Percentiles rank a stretch among this genome's conserved stretches.
Conservation (phyloP, 768 basidiomycete genomes). For the Lyophyllum semitale region DNA sequence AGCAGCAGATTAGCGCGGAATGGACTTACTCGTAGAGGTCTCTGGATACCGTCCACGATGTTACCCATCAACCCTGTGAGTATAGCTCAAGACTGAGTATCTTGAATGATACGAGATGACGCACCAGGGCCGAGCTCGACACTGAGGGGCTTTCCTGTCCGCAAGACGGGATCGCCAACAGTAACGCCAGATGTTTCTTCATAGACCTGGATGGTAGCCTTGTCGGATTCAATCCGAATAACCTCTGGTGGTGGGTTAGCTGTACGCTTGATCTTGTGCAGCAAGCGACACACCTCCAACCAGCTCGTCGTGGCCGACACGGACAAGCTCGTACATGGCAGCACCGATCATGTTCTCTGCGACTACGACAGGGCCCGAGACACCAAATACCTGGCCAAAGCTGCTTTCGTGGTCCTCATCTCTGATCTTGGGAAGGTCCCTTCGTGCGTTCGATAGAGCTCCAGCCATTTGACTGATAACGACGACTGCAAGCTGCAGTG, state of each 20-base stretch:
- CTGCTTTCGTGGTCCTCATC: constrained; percentile 90
- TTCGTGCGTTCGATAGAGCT: constrained; percentile 88
- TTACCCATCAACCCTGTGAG: constrained; percentile 93
- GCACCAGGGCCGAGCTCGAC: constrained; percentile 96
- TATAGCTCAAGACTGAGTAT: not conserved
- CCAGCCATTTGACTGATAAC: constrained; percentile 76
- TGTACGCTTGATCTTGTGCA: not conserved
- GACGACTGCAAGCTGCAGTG: not conserved
- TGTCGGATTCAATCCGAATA: constrained; percentile 97
- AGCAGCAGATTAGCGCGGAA: not conserved
- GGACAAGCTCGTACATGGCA: constrained; percentile 97
- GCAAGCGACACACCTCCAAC: constrained; percentile 75
- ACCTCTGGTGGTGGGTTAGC: constrained; percentile 67
- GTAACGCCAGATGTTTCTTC: constrained; percentile 99
- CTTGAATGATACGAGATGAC: constrained; percentile 18
- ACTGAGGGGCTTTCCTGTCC: constrained; percentile 96
- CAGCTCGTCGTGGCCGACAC: constrained; percentile 97
- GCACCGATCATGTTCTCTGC: constrained; percentile 95
- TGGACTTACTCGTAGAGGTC: constrained; percentile 76
- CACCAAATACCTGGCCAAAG: constrained; percentile 90
- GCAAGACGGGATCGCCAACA: constrained; percentile 95
- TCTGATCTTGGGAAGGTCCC: constrained; percentile 81
- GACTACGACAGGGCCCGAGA: constrained; percentile 98
- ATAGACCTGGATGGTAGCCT: constrained; percentile 98
- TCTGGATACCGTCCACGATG: constrained; percentile 97